Conservation (phyloP, 257 asterid genomes). For the Ophiorrhiza pumila region DNA sequence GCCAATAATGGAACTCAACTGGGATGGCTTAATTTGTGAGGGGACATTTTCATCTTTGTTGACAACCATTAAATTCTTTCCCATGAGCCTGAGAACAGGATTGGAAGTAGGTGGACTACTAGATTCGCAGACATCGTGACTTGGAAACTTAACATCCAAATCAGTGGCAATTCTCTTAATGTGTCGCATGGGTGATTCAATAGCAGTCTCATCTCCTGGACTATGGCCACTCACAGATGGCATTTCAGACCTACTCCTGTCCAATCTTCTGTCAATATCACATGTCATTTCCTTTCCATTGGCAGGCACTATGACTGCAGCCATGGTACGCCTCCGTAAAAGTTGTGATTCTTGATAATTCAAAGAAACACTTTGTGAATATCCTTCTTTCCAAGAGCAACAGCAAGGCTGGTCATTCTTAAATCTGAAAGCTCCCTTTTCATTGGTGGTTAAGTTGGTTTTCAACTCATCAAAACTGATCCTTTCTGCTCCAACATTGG, state of each 20-base stretch:
- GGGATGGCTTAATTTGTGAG: slow-evolving; percentile 31
- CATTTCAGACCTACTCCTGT: slow-evolving; percentile 28
- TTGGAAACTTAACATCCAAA: slow-evolving; percentile 38
- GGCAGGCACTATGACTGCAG: slow-evolving; percentile 31
- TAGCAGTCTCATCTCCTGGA: slow-evolving; percentile 23
- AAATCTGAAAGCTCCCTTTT: slow-evolving; percentile 27
- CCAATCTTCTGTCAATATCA: slow-evolving; percentile 23
- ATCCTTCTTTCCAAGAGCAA: slow-evolving; percentile 66
- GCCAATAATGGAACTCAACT: slow-evolving; percentile 23
- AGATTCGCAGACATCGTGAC: slow-evolving; percentile 34
- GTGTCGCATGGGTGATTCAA: slow-evolving; percentile 23
- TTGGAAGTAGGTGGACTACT: slow-evolving; percentile 56
- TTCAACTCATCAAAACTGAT: slow-evolving; percentile 27
- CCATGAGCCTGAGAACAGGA: slow-evolving; percentile 88
- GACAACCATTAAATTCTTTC: slow-evolving; percentile 80
- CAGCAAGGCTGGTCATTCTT: slow-evolving; percentile 52
- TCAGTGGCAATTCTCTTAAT: slow-evolving; percentile 30
- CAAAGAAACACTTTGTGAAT: slow-evolving; percentile 29
- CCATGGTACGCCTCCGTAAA: slow-evolving; percentile 33
- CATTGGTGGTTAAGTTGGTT: slow-evolving; percentile 23
- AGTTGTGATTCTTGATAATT: slow-evolving; percentile 47
- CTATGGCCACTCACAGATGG: slow-evolving; percentile 23
- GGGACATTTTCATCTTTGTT: slow-evolving; percentile 50
- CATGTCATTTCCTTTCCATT: slow-evolving; percentile 30
- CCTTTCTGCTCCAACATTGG: slow-evolving; percentile 25